These are phyloP conservation scores for Neotropicomus parvogracilis DNA, from an alignment of 1,284 basidiomycete species.

Conservation along the genomic window DNA sequence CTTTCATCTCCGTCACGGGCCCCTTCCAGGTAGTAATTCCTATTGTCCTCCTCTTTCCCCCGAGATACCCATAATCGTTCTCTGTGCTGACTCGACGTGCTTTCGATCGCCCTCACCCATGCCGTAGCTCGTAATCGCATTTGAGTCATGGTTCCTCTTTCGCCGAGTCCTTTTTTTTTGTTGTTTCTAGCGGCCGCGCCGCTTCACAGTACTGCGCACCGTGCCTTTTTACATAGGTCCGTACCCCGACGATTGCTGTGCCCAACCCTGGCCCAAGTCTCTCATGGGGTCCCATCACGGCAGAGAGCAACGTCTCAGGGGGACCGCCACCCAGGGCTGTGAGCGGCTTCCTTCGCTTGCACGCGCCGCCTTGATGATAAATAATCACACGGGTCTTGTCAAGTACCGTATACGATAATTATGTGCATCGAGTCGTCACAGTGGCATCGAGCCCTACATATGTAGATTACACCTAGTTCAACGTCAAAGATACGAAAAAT, in stretches of 20 bases:
- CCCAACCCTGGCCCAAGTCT: neutral
- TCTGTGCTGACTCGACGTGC: too few relatives aligned
- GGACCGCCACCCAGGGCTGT: constrained; percentile 16
- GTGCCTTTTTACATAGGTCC: neutral
- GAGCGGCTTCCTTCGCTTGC: neutral
- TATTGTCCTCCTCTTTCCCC: neutral
- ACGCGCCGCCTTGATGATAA: neutral
- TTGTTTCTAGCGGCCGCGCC: neutral
- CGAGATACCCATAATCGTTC: neutral
- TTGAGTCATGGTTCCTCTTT: neutral
- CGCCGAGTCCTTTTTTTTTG: neutral
- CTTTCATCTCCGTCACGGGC: neutral
- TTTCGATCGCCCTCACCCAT: neutral
- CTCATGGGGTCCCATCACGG: constrained; percentile 15
- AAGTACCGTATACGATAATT: neutral
- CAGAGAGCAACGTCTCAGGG: neutral
- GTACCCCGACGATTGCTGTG: constrained; percentile 19
- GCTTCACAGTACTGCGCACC: constrained; percentile 8
- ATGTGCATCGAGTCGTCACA: neutral
- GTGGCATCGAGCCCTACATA: neutral
- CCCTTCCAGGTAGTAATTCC: too few relatives aligned
- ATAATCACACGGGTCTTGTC: neutral
- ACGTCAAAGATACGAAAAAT: neutral
- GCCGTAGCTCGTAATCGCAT: neutral
- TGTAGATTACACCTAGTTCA: neutral